phyloP scores from a whole-genome alignment of 768 basidiomycete genomes.

The Mycena filopes region DNA sequence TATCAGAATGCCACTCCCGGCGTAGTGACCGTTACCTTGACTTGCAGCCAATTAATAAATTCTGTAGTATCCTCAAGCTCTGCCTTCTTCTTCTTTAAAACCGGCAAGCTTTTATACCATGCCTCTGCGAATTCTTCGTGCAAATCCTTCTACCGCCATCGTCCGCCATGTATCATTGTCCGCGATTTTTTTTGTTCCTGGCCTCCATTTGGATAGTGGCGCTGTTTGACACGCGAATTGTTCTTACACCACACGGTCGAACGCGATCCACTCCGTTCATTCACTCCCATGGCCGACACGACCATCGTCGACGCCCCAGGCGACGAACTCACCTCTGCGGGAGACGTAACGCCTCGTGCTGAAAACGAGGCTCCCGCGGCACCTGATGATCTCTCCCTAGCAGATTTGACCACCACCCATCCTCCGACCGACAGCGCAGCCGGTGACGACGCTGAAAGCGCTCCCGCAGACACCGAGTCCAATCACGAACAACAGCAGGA shows the following conservation, averaged over 20 bases:
- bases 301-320: conserved; percentile 22
- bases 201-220: not conserved
- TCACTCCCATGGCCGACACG: conserved; percentile 29
- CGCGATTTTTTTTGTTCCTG: not conserved
- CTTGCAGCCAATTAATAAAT: not conserved
- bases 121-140: no score
- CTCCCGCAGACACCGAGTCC: conserved; percentile 17
- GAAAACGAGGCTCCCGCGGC: conserved; percentile 39
- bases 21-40: conserved; percentile 20
- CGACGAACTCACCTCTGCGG: conserved; percentile 26
- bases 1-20: not conserved
- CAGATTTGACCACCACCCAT: conserved; percentile 29
- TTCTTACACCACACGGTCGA: not conserved
- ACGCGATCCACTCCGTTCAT: conserved; percentile 8
- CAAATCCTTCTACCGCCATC: not conserved
- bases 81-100: conserved; percentile 2
- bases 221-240: not conserved
- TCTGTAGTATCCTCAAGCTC: conserved; percentile 4
- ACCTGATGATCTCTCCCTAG: conserved; percentile 36
- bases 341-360: conserved; percentile 40
- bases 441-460: not conserved
- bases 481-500: conserved; percentile 24
- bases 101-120: no score
- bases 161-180: no score
- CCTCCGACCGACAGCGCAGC: conserved; percentile 30